phyloP scores from a whole-genome alignment of 495 filamentous ascomycete genomes.

The Tuber umbilicatum region DNA sequence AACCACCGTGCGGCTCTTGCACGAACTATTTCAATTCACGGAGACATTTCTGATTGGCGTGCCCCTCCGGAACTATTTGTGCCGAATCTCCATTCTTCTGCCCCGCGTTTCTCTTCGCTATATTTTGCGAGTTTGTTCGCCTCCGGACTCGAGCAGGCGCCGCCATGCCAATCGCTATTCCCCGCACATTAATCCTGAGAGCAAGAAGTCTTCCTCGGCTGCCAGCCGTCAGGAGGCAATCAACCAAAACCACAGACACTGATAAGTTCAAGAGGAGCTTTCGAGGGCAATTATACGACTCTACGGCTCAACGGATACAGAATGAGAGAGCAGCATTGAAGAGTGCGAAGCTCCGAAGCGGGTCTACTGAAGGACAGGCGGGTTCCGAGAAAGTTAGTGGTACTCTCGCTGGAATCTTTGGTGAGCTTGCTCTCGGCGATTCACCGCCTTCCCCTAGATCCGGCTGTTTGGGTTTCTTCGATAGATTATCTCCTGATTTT shows the following conservation, averaged over 20 bases:
- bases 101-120: background rate
- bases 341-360: constrained; percentile 5
- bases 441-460: background rate
- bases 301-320: constrained; percentile 66
- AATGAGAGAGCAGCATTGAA: constrained; percentile 53
- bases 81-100: background rate
- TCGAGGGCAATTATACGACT: constrained; percentile 80
- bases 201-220: background rate
- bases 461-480: background rate
- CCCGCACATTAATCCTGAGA: background rate
- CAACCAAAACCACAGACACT: constrained; percentile 17
- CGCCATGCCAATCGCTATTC: background rate
- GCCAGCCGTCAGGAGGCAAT: constrained; percentile 6
- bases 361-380: constrained; percentile 47
- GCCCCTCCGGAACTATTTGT: background rate
- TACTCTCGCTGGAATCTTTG: constrained; percentile 49
- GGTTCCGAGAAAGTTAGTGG: constrained; percentile 46
- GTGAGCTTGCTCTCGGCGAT: background rate
- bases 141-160: background rate
- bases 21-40: background rate
- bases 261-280: constrained; percentile 51
- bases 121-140: background rate
- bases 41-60: background rate
- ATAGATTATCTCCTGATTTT: background rate
- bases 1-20: background rate